Conservation (phyloP, 106 monocot species). For the Allium cepa region DNA sequence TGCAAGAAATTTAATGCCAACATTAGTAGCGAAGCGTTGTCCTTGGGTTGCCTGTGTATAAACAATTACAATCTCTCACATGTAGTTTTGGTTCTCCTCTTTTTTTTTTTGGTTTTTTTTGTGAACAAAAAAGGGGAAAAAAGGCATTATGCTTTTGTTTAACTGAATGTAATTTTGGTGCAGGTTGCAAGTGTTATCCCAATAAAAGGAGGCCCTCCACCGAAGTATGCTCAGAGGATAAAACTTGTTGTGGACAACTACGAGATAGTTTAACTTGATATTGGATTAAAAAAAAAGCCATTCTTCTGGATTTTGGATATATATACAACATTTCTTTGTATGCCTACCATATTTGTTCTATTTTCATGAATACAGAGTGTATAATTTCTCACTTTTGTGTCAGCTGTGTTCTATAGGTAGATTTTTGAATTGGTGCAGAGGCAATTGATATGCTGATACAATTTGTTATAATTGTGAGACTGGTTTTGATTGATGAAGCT, state of each 20-base stretch:
- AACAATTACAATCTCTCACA: too few species aligned
- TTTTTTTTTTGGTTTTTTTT: too few species aligned
- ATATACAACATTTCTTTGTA: not conserved
- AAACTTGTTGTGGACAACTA: conserved; percentile 13
- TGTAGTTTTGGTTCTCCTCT: too few species aligned
- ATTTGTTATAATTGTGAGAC: too few species aligned
- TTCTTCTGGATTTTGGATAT: not conserved
- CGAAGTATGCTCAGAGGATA: conserved; percentile 22
- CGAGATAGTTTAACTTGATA: too few species aligned
- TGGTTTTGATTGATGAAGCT: too few species aligned
- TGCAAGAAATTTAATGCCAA: not conserved
- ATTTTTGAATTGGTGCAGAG: too few species aligned
- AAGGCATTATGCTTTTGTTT: not conserved
- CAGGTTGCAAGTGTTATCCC: conserved; percentile 18
- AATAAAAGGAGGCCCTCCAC: conserved; percentile 9
- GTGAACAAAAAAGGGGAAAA: not conserved
- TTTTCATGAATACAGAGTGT: not conserved
- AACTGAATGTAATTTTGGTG: not conserved
- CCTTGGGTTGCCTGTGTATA: too few species aligned
- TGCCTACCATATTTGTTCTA: not conserved
- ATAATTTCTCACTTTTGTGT: not conserved
- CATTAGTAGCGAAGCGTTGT: too few species aligned
- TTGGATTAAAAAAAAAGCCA: not conserved
- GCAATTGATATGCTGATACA: too few species aligned
- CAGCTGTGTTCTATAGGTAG: not conserved